Evolutionary conservation across 768 basidiomycete genomes (phyloP).

Genomic region (Suillus americanus): DNA sequence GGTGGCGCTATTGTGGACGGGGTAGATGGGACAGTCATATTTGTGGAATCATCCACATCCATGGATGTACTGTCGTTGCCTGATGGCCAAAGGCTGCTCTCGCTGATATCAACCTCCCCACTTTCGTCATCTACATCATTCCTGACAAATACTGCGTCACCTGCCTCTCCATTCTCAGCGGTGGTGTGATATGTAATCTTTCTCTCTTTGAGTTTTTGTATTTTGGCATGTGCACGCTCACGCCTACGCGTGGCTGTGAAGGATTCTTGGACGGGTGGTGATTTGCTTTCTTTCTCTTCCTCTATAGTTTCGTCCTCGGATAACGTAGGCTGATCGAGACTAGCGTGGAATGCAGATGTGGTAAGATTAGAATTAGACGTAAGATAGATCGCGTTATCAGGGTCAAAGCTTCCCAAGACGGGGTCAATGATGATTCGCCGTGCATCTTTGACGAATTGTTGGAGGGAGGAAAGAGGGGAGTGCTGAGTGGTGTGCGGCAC

Average conservation of each 20-base stretch:
- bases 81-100: constrained; percentile 23
- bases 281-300: constrained; percentile 12
- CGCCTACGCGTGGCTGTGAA: constrained; percentile 26
- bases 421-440: constrained; percentile 50
- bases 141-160: constrained; percentile 51
- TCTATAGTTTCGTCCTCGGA: constrained; percentile 35
- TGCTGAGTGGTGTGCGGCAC: constrained; percentile 41
- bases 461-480: constrained; percentile 52
- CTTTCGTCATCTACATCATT: constrained; percentile 61
- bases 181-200: constrained; percentile 38
- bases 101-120: constrained; percentile 55
- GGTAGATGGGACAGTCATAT: constrained; percentile 4
- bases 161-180: constrained; percentile 30
- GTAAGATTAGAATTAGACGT: constrained; percentile 27
- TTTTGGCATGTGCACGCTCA: constrained; percentile 50
- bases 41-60: constrained; percentile 16
- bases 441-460: constrained; percentile 55
- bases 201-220: constrained; percentile 56
- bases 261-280: constrained; percentile 18
- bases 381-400: constrained; percentile 25
- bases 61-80: constrained; percentile 13
- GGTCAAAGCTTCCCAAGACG: constrained; percentile 28
- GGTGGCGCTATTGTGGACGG: constrained; percentile 3
- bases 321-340: constrained; percentile 15
- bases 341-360: constrained; percentile 22